These are phyloP conservation scores for Kodamaea hsintzibuensis DNA, from an alignment of 805 yeast genomes.

Conservation along the genomic window DNA sequence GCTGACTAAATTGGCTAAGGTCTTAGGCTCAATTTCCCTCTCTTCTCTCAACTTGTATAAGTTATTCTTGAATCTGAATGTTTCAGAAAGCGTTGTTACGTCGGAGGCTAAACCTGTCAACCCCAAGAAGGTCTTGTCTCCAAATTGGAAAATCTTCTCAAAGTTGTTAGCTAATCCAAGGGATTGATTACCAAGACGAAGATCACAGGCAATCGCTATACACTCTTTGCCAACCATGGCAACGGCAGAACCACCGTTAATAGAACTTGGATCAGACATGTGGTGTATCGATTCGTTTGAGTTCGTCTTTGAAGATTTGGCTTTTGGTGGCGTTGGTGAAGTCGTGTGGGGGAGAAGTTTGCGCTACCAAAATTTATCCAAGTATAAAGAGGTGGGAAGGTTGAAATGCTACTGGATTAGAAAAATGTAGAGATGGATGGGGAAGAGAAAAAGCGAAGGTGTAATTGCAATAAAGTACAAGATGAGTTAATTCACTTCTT, in stretches of 20 bases:
- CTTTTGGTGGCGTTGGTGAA: constrained; percentile 5
- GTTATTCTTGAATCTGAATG: constrained; percentile 81
- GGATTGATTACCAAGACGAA: constrained; percentile 91
- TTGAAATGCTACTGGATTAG: not conserved
- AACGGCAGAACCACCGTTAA: constrained; percentile 93
- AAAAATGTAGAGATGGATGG: not conserved
- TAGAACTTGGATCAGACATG: constrained; percentile 79
- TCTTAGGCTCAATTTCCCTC: constrained; percentile 87
- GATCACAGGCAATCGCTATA: constrained; percentile 95
- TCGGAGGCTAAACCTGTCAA: constrained; percentile 95
- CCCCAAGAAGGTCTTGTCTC: constrained; percentile 79
- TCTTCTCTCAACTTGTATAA: constrained; percentile 90
- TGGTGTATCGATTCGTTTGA: not conserved
- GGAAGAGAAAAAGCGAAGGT: not conserved
- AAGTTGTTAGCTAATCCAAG: constrained; percentile 89
- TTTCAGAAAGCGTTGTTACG: constrained; percentile 80
- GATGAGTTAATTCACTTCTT: not conserved
- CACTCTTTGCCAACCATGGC: constrained; percentile 99
- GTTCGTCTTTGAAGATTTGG: not conserved
- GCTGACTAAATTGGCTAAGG: constrained; percentile 90
- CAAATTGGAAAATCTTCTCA: constrained; percentile 86
- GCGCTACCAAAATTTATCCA: not conserved
- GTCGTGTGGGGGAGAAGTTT: not conserved
- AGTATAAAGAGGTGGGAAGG: not conserved
- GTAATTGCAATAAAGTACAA: not conserved